Conservation (phyloP, 139 green algal species). For the Chlamydomonas applanata region DNA sequence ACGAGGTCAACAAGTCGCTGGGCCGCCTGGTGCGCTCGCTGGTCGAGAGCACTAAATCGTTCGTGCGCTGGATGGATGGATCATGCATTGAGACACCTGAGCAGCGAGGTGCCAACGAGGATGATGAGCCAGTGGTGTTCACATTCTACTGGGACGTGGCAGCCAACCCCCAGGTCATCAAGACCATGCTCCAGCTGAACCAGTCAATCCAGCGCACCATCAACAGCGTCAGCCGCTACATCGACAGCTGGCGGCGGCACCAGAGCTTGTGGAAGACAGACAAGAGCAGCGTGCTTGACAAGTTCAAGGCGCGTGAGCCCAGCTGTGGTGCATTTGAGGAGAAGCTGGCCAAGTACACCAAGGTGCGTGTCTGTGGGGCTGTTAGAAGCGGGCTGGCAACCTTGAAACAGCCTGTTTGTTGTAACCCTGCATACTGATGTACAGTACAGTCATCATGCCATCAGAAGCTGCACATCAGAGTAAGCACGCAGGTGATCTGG, state of each 20-base stretch:
- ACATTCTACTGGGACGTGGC: conserved; percentile 81
- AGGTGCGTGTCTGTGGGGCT: conserved; percentile 33
- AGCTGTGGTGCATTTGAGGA: conserved; percentile 67
- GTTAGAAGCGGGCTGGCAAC: neutral
- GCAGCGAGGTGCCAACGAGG: conserved; percentile 41
- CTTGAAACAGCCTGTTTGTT: no score
- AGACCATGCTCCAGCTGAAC: conserved; percentile 65
- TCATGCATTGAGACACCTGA: conserved; percentile 83
- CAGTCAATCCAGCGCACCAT: conserved; percentile 64
- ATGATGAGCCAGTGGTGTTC: conserved; percentile 81
- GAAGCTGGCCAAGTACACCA: conserved; percentile 73
- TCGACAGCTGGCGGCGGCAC: conserved; percentile 75
- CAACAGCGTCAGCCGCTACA: conserved; percentile 55
- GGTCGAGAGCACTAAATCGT: conserved; percentile 72
- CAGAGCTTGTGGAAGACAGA: conserved; percentile 86
- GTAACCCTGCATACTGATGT: no score
- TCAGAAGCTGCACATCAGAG: no score
- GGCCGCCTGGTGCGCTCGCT: conserved; percentile 61
- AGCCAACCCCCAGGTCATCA: conserved; percentile 59
- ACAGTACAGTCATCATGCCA: no score
- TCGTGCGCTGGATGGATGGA: conserved; percentile 91
- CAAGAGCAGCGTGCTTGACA: conserved; percentile 70
- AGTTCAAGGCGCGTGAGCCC: conserved; percentile 73
- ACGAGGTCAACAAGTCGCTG: conserved; percentile 73
- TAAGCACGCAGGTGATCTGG: no score